Conservation (phyloP, 2,329 filamentous ascomycete genomes). For the Aspergillus aculeatus region DNA sequence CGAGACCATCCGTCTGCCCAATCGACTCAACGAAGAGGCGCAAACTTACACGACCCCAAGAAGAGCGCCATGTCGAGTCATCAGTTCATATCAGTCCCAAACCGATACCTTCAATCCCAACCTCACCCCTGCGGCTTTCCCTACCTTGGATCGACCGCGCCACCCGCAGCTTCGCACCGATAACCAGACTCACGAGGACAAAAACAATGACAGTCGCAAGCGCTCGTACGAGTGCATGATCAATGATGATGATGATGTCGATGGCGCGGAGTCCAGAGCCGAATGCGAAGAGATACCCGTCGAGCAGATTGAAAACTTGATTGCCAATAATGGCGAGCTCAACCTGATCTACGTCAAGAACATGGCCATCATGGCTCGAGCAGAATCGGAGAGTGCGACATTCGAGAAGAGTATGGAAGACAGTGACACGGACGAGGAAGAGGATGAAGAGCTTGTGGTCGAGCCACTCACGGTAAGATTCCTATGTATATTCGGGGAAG, state of each 20-base stretch:
- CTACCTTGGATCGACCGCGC: constrained; percentile 32
- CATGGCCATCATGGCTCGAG: constrained; percentile 22
- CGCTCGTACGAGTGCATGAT: not conserved
- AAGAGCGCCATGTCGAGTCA: constrained; percentile 15
- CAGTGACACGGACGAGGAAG: constrained; percentile 15
- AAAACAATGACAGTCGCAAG: not conserved
- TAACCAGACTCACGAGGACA: not conserved
- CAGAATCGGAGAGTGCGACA: not conserved
- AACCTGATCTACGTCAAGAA: constrained; percentile 32
- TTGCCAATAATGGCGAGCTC: constrained; percentile 29
- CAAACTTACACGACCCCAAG: constrained; percentile 15
- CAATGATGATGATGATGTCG: not conserved
- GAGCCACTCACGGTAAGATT: not conserved
- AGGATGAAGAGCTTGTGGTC: not conserved
- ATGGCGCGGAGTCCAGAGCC: not conserved
- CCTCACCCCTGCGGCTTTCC: constrained; percentile 43
- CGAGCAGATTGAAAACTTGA: constrained; percentile 21
- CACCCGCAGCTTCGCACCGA: not conserved
- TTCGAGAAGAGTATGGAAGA: constrained; percentile 18
- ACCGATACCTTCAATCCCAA: constrained; percentile 39
- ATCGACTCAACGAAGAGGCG: constrained; percentile 29
- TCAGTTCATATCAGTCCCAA: constrained; percentile 12
- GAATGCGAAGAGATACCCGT: constrained; percentile 14
- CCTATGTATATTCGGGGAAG: not conserved
- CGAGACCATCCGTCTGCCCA: constrained; percentile 30